Evolutionary conservation across 805 yeast genomes (phyloP), one percentile per base, ranked within the genome.

Genomic region (Saccharomycopsis microspora): DNA sequence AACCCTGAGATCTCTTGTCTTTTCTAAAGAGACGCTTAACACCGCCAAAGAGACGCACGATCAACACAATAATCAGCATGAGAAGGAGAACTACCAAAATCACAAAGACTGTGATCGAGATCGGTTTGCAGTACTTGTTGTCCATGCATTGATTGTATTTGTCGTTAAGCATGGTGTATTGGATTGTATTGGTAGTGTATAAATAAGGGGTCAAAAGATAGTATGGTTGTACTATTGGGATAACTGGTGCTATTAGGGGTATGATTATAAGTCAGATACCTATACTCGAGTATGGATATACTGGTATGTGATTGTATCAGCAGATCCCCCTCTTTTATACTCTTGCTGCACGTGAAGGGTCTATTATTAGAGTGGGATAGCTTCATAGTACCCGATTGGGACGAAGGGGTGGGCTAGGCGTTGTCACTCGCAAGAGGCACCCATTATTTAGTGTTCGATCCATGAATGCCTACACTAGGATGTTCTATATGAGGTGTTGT

Each of bases 91-190:
- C 55, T 0, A 60, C 68, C 0, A 80, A 90, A 8, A 85, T 57
- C 0, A 68, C 75, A 3, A 84, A 80, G 3, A 84, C 82, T 9
- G 83, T 85, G 41, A 85, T 84, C 3, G 85, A 89, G 27, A 82
- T 75, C 49, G 84, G 75, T 58, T 85, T 85, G 63, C 95, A 85
- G 42, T 79, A 69, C 41, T 65, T 78, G 61, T 83, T 82, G 58
- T 72, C 82, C 90, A 83, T 84, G 64, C 95, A 85, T 3, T 85
- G 75, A 58, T 80, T 77, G 93, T 94, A 85, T 46, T 61, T 55
- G 57, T 69, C 75, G 67, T 82, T 82, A 4, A 83, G 62, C 32
- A 67, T 55, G 4, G 66, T 69, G 2, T 71, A 66, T 28, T 60
- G 55, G 9, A 55, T 52, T 2, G 44, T 41, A 19, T 36, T 27